phyloP scores from a whole-genome alignment of 192 early-diverging fungal species.

The Phycomyces nitens region DNA sequence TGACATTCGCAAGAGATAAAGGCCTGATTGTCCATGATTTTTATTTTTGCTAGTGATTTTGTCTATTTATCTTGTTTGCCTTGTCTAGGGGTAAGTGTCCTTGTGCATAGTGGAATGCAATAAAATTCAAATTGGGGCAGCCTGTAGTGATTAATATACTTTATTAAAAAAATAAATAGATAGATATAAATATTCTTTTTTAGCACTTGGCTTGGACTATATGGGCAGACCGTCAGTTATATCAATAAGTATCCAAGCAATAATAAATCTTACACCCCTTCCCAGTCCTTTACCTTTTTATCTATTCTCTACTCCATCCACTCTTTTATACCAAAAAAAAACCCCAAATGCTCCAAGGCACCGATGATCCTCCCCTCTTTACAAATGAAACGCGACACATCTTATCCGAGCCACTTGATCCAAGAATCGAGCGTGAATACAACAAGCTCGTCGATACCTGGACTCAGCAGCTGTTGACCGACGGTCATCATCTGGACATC shows the following conservation, averaged over 20 bases:
- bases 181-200: not conserved
- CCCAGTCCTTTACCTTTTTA: not conserved
- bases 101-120: conserved; percentile 6
- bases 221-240: not conserved
- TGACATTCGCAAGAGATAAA: no score
- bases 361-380: not conserved
- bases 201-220: not conserved
- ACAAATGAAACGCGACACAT: not conserved
- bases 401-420: conserved; percentile 1
- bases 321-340: not conserved
- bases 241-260: no score
- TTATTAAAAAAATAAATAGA: conserved; percentile 1
- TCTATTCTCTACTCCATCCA: not conserved
- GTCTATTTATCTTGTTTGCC: not conserved
- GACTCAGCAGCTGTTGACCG: conserved; percentile 13
- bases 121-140: conserved; percentile 13
- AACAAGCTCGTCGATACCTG: conserved; percentile 12
- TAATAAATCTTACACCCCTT: no score
- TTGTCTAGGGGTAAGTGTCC: not conserved
- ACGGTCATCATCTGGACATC: not conserved
- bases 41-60: not conserved
- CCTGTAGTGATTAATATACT: not conserved
- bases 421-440: conserved; percentile 19
- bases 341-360: not conserved
- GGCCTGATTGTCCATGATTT: not conserved